Conservation (phyloP, 129 eudicot species). For the Apium graveolens region DNA sequence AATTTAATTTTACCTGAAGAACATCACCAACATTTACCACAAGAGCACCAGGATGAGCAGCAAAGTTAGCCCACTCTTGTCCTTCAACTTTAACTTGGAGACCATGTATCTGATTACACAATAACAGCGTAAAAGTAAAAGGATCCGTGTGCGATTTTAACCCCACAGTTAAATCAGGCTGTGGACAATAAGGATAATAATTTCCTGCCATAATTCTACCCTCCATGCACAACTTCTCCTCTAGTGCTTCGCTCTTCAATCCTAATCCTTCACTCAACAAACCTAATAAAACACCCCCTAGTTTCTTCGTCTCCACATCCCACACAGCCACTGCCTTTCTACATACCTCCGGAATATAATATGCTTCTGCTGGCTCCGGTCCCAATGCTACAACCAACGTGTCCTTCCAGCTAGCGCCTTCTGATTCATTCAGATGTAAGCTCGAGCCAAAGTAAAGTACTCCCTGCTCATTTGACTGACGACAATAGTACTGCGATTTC, state of each 20-base stretch:
- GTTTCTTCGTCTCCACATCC: not conserved
- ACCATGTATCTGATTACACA: conserved; percentile 48
- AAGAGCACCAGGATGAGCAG: conserved; percentile 48
- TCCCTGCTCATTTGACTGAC: conserved; percentile 30
- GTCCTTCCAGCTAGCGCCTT: conserved; percentile 63
- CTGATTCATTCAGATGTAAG: conserved; percentile 39
- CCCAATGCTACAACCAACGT: conserved; percentile 30
- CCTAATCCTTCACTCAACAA: not conserved
- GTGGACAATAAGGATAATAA: conserved; percentile 57
- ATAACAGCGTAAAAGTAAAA: conserved; percentile 41
- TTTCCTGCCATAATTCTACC: conserved; percentile 27
- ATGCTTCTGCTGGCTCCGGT: conserved; percentile 3
- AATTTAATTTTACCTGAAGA: conserved; percentile 44
- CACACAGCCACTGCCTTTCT: not conserved
- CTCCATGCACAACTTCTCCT: not conserved
- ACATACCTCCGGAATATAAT: not conserved
- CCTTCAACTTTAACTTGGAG: conserved; percentile 45
- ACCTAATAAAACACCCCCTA: not conserved
- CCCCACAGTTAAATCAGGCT: conserved; percentile 54
- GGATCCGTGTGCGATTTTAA: conserved; percentile 38
- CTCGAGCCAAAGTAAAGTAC: conserved; percentile 29
- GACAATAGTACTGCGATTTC: conserved; percentile 29
- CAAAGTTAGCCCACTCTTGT: conserved; percentile 53
- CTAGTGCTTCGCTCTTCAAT: not conserved
- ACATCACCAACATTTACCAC: conserved; percentile 58